A percentile compares a stretch with the other conserved stretches of the same genome.
These are phyloP conservation scores for Yamadazyma oceani DNA, from an alignment of 1,139 yeast species.

Conservation along the genomic window DNA sequence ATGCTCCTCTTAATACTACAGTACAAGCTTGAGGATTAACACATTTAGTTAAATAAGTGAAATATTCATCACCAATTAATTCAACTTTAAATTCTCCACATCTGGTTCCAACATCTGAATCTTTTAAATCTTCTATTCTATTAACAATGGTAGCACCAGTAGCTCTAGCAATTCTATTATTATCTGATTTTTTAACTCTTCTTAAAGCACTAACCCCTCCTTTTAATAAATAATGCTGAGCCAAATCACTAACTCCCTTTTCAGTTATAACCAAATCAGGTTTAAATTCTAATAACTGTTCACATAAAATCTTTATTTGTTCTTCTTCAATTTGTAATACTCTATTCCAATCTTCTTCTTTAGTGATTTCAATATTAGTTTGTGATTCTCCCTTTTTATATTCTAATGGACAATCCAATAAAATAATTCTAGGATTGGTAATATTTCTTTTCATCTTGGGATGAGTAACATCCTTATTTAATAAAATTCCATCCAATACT, in stretches of 20 bases:
- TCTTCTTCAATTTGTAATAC: conserved; percentile 94
- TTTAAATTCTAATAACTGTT: conserved; percentile 76
- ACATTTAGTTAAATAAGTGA: conserved; percentile 81
- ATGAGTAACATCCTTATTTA: conserved; percentile 96
- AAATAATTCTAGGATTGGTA: conserved; percentile 83
- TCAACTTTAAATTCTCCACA: conserved; percentile 94
- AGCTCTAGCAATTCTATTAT: conserved; percentile 94
- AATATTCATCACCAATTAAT: conserved; percentile 96
- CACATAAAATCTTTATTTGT: conserved; percentile 87
- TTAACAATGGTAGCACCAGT: conserved; percentile 98
- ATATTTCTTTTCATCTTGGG: conserved; percentile 94
- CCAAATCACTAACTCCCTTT: conserved; percentile 97
- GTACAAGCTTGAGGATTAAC: conserved; percentile 92
- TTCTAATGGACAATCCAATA: conserved; percentile 95
- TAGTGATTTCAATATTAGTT: conserved; percentile 94
- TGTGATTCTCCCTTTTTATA: conserved; percentile 99
- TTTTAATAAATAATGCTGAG: conserved; percentile 92
- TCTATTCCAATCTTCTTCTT: conserved; percentile 96
- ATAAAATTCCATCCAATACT: conserved; percentile 87
- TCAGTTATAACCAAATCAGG: conserved; percentile 97
- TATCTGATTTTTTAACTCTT: conserved; percentile 94
- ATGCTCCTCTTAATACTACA: conserved; percentile 88
- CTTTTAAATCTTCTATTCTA: conserved; percentile 91
- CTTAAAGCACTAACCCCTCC: conserved; percentile 92
- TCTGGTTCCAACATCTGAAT: conserved; percentile 80